A percentile compares a stretch with the other conserved stretches of the same genome.
These are phyloP conservation scores for Suillus bovinus DNA, from an alignment of 768 basidiomycete species.

Conservation along the genomic window DNA sequence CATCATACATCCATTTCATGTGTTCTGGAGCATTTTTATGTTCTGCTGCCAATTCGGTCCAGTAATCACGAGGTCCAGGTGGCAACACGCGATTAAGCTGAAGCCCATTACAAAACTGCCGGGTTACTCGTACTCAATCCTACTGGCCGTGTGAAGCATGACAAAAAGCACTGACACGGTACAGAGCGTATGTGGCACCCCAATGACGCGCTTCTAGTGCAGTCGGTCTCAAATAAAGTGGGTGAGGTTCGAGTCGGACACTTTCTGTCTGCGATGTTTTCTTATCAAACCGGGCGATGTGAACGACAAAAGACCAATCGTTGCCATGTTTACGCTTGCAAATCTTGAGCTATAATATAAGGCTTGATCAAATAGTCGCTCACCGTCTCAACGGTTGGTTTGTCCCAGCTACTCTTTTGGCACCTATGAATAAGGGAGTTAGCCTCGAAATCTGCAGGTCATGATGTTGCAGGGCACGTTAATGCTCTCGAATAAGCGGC, in stretches of 20 bases:
- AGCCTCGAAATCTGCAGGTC: not conserved
- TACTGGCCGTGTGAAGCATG: not conserved
- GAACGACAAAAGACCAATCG: conserved; percentile 67
- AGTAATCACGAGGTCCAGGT: conserved; percentile 84
- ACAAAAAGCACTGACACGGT: conserved; percentile 63
- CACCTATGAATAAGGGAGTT: conserved; percentile 48
- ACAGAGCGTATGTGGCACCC: conserved; percentile 85
- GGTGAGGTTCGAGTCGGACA: conserved; percentile 73
- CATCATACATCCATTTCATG: conserved; percentile 83
- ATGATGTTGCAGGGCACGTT: not conserved
- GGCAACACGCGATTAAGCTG: conserved; percentile 78
- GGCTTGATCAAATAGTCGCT: conserved; percentile 16
- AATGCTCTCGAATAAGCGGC: not conserved
- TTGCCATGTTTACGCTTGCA: conserved; percentile 46
- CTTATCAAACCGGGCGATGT: conserved; percentile 65
- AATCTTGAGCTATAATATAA: conserved; percentile 10
- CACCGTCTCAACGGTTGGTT: conserved; percentile 78
- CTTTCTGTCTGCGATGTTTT: conserved; percentile 69
- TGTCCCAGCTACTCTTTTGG: conserved; percentile 89
- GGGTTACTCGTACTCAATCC: conserved; percentile 26
- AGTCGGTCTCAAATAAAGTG: conserved; percentile 64
- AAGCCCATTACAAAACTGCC: conserved; percentile 72
- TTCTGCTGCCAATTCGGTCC: conserved; percentile 72
- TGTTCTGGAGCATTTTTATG: conserved; percentile 70
- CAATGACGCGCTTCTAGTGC: conserved; percentile 86